phyloP scores from a whole-genome alignment of 768 basidiomycete genomes.

The Leccinum rimulosum region DNA sequence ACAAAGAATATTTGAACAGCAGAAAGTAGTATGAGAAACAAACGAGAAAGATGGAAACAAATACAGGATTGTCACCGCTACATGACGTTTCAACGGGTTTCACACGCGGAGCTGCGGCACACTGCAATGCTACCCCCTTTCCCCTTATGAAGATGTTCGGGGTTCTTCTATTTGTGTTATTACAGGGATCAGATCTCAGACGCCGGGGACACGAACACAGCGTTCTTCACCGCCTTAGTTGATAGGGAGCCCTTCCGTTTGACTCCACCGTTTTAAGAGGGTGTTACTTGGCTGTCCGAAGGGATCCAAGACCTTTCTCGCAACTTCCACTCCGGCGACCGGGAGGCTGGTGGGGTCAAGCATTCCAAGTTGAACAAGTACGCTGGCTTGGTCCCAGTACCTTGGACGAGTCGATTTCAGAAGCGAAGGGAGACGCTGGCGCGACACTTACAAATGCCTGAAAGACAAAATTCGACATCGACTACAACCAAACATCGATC shows the following conservation, averaged over 20 bases:
- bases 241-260: conserved; percentile 36
- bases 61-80: neutral
- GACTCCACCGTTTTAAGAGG: conserved; percentile 36
- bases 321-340: conserved; percentile 39
- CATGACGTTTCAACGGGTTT: neutral
- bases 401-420: conserved; percentile 19
- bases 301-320: conserved; percentile 41
- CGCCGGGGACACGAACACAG: neutral
- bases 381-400: conserved; percentile 51
- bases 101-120: conserved; percentile 17
- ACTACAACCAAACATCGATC: neutral
- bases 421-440: neutral
- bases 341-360: conserved; percentile 33
- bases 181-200: neutral
- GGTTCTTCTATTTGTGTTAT: neutral
- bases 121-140: neutral
- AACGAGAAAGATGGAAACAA: neutral
- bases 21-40: neutral
- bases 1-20: conserved; percentile 3
- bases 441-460: conserved; percentile 20
- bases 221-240: conserved; percentile 9
- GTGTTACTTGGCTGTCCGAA: conserved; percentile 40
- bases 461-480: neutral
- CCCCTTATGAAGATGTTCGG: too few species aligned
- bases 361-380: conserved; percentile 43